Percentiles rank a stretch among this genome's conserved stretches.
These are phyloP conservation scores for Sicyos edulis DNA, from an alignment of 306 rosid genomes.

Conservation along the genomic window DNA sequence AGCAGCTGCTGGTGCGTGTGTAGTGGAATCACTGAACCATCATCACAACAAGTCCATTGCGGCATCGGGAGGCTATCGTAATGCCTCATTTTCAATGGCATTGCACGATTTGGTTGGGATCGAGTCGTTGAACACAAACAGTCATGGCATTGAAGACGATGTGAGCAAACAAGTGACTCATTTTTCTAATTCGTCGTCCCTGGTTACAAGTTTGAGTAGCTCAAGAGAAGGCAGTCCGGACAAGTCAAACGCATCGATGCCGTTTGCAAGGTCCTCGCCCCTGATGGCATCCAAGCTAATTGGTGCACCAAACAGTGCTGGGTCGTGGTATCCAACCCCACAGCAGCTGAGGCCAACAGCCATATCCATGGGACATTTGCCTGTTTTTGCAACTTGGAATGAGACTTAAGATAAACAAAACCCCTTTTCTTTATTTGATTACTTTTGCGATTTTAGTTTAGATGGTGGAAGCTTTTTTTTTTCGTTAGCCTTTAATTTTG, in stretches of 20 bases:
- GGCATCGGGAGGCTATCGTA: background rate
- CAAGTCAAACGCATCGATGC: background rate
- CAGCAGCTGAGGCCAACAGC: slow-evolving; percentile 44
- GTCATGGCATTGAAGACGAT: slow-evolving; percentile 3
- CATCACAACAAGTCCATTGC: slow-evolving; percentile 10
- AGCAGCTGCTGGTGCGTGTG: background rate
- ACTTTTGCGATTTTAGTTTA: slow-evolving; percentile 1
- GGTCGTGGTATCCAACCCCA: slow-evolving; percentile 55
- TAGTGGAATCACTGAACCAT: background rate
- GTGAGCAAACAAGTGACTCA: slow-evolving; percentile 10
- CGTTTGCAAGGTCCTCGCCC: slow-evolving; percentile 4
- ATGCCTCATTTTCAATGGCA: slow-evolving; percentile 7
- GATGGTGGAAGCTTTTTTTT: background rate
- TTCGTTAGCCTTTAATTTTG: background rate
- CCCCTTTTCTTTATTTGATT: background rate
- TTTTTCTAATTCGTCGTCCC: background rate
- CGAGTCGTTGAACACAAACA: background rate
- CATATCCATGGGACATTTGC: slow-evolving; percentile 56
- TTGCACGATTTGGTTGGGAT: slow-evolving; percentile 11
- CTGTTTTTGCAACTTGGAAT: slow-evolving; percentile 70
- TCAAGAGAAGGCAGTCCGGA: slow-evolving; percentile 35
- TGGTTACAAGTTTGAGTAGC: slow-evolving; percentile 28
- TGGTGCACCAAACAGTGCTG: slow-evolving; percentile 19
- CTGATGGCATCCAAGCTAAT: background rate
- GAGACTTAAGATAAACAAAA: slow-evolving; percentile 15